Conservation (phyloP, 75 land plant species). For the Picea glauca region DNA sequence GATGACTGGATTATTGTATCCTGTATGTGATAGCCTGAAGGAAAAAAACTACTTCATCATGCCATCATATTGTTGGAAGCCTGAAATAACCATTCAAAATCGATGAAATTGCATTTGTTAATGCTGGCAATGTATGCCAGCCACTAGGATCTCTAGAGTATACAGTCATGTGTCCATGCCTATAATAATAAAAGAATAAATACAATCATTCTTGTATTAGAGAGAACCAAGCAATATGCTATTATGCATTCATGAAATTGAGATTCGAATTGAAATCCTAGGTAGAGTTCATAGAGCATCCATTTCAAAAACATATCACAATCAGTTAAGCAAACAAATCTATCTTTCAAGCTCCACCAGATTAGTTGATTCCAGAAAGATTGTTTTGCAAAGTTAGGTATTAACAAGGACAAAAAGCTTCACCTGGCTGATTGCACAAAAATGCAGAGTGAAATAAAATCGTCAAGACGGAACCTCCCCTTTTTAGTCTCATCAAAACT, state of each 20-base stretch:
- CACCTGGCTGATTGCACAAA: constrained; percentile 84
- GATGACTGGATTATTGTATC: neutral
- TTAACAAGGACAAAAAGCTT: neutral
- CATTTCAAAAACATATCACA: neutral
- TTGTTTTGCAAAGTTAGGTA: neutral
- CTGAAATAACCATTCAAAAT: neutral
- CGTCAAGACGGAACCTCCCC: constrained; percentile 69
- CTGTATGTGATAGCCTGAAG: neutral
- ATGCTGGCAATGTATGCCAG: neutral
- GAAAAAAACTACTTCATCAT: neutral
- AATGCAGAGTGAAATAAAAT: constrained; percentile 83
- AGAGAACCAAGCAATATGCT: neutral
- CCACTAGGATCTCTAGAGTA: neutral
- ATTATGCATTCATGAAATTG: neutral
- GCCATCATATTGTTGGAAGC: neutral
- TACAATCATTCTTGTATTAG: neutral
- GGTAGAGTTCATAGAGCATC: neutral
- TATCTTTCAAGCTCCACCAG: neutral
- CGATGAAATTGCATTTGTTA: neutral
- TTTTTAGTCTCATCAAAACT: constrained; percentile 73
- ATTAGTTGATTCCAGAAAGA: neutral
- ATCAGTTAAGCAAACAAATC: neutral
- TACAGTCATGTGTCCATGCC: neutral
- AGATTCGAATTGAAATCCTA: neutral
- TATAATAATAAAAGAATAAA: neutral